Percentiles rank a stretch among this genome's conserved stretches.
Evolutionary conservation across 202 grass and related monocot species (phyloP).

Genomic region (Carex arenaria): DNA sequence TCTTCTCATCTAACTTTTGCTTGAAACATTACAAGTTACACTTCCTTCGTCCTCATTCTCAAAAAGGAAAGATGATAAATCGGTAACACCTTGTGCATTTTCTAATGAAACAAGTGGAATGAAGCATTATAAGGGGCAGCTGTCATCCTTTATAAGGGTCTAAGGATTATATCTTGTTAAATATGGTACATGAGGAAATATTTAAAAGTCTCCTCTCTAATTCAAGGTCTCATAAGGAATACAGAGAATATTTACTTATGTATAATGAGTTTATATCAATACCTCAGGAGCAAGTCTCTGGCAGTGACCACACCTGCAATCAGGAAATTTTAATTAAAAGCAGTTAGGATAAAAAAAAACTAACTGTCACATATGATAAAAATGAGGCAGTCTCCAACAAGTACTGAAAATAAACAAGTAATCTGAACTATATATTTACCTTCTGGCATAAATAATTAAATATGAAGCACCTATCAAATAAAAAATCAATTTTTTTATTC

Average conservation of each 20-base stretch:
- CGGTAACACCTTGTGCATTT: not conserved
- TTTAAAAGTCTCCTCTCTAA: not conserved
- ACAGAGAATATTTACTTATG: not conserved
- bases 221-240: not conserved
- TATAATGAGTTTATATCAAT: constrained; percentile 3
- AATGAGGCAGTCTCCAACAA: not conserved
- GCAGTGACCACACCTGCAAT: constrained; percentile 86
- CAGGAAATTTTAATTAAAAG: not conserved
- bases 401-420: not conserved
- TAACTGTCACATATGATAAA: not conserved
- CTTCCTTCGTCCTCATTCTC: not conserved
- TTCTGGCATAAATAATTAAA: not conserved
- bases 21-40: not conserved
- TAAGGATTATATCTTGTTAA: not conserved
- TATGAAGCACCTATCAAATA: not conserved
- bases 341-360: not conserved
- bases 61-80: not conserved
- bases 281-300: constrained; percentile 85
- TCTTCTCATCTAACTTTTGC: not conserved
- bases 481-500: not conserved
- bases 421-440: not conserved
- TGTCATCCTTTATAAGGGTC: not conserved
- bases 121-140: not conserved
- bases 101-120: not conserved
- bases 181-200: not conserved